These are phyloP conservation scores for Ustilago tritici DNA, from an alignment of 1,284 basidiomycete genomes.

Conservation along the genomic window DNA sequence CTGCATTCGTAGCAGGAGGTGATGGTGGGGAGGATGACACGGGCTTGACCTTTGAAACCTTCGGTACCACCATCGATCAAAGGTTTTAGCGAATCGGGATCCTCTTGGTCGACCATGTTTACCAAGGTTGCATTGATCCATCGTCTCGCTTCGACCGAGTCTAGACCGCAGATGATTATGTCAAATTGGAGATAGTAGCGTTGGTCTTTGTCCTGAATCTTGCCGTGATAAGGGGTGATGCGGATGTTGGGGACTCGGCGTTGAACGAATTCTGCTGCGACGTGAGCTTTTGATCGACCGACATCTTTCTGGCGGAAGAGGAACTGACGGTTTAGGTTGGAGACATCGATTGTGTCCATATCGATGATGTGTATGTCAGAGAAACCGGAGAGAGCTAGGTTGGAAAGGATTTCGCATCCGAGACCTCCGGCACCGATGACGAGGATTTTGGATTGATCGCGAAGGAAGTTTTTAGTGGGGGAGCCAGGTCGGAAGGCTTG, in stretches of 20 bases:
- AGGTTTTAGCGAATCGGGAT: slow-evolving; percentile 94
- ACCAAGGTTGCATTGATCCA: slow-evolving; percentile 99
- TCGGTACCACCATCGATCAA: slow-evolving; percentile 99
- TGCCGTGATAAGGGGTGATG: slow-evolving; percentile 96
- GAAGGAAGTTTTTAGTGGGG: slow-evolving; percentile 85
- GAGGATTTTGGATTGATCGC: slow-evolving; percentile 87
- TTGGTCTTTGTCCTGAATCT: slow-evolving; percentile 97
- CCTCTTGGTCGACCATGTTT: slow-evolving; percentile 83
- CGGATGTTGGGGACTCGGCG: slow-evolving; percentile 90
- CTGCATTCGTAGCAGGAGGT: slow-evolving; percentile 98
- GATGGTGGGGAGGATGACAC: slow-evolving; percentile 94
- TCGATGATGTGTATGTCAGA: slow-evolving; percentile 99
- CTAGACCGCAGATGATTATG: slow-evolving; percentile 96
- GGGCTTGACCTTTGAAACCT: slow-evolving; percentile 99
- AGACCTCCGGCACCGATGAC: slow-evolving; percentile 78
- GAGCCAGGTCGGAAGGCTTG: slow-evolving; percentile 53
- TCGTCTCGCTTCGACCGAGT: slow-evolving; percentile 84
- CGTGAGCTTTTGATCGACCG: slow-evolving; percentile 90
- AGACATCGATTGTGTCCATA: slow-evolving; percentile 99
- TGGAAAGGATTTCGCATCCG: slow-evolving; percentile 69
- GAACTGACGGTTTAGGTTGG: slow-evolving; percentile 98
- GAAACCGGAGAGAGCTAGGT: slow-evolving; percentile 79
- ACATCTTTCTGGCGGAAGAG: slow-evolving; percentile 93
- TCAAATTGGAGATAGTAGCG: slow-evolving; percentile 98
- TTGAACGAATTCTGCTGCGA: slow-evolving; percentile 88